phyloP scores from a whole-genome alignment of 2,329 filamentous ascomycete genomes.

The Cercospora nicotianae region DNA sequence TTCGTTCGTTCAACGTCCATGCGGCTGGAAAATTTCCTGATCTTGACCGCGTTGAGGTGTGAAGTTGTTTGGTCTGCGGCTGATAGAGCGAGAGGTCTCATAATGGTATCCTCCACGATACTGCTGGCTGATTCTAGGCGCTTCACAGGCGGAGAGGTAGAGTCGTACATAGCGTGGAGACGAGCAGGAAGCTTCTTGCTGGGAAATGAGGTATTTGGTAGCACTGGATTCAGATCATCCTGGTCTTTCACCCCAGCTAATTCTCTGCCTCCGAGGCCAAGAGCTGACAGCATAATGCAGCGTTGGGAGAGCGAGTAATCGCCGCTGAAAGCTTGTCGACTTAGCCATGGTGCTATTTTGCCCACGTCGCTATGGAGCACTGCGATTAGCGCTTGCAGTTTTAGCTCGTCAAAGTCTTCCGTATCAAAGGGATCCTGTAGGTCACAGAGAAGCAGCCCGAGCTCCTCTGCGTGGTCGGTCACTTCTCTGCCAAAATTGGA shows the following conservation, averaged over 20 bases:
- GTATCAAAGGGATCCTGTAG: conserved; percentile 84
- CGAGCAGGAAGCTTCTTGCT: conserved; percentile 75
- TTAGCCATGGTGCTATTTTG: conserved; percentile 80
- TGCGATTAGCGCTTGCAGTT: conserved; percentile 78
- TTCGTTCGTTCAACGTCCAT: conserved; percentile 62
- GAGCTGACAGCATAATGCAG: conserved; percentile 73
- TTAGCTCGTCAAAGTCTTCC: conserved; percentile 71
- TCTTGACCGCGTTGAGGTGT: conserved; percentile 75
- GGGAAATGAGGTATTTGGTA: conserved; percentile 59
- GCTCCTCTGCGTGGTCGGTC: conserved; percentile 75
- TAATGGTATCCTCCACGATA: conserved; percentile 68
- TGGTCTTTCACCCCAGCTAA: conserved; percentile 71
- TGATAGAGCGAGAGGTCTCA: conserved; percentile 76
- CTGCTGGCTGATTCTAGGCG: conserved; percentile 68
- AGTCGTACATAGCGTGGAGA: conserved; percentile 69
- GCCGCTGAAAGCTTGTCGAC: conserved; percentile 81
- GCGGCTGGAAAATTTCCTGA: conserved; percentile 82
- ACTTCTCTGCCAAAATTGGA: conserved; percentile 86
- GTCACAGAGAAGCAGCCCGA: conserved; percentile 74
- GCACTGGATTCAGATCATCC: conserved; percentile 46
- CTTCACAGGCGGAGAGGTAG: conserved; percentile 40
- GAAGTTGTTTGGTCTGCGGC: conserved; percentile 79
- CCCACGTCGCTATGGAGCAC: conserved; percentile 73
- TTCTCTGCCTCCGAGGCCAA: conserved; percentile 81
- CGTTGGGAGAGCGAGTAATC: conserved; percentile 88